Conservation (phyloP, 2,329 filamentous ascomycete genomes). For the Macroventuria anomochaeta region DNA sequence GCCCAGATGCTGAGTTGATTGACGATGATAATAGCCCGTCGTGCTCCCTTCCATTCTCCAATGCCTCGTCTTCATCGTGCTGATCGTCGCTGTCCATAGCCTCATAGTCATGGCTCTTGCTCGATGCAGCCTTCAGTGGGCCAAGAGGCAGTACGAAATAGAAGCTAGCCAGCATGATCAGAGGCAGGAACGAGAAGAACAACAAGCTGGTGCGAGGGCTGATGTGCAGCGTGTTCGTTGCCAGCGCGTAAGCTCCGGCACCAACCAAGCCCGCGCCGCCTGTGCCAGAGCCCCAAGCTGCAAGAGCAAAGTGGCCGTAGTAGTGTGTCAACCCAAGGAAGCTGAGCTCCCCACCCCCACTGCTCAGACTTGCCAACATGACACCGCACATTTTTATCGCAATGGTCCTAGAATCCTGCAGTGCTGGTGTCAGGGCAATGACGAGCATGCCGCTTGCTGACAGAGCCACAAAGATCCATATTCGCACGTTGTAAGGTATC, state of each 20-base stretch:
- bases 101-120: slow-evolving; percentile 60
- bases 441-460: slow-evolving; percentile 89
- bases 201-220: slow-evolving; percentile 77
- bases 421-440: slow-evolving; percentile 77
- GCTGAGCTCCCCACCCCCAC: slow-evolving; percentile 86
- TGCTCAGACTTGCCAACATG: slow-evolving; percentile 81
- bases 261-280: slow-evolving; percentile 88
- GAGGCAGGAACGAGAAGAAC: slow-evolving; percentile 77
- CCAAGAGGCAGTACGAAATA: slow-evolving; percentile 78
- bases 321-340: slow-evolving; percentile 92
- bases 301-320: slow-evolving; percentile 85
- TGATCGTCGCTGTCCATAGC: slow-evolving; percentile 54
- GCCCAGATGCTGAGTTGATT: slow-evolving; percentile 39
- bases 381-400: slow-evolving; percentile 81
- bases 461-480: slow-evolving; percentile 74
- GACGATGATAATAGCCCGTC: slow-evolving; percentile 46
- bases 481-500: slow-evolving; percentile 78
- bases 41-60: slow-evolving; percentile 30
- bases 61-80: slow-evolving; percentile 32
- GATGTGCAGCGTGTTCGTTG: slow-evolving; percentile 81
- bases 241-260: slow-evolving; percentile 77
- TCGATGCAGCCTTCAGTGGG: slow-evolving; percentile 61
- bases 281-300: slow-evolving; percentile 91
- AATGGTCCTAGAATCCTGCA: slow-evolving; percentile 65
- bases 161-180: slow-evolving; percentile 84